Conservation (phyloP, 73 alveolate genomes). For the Paramecium octaurelia region DNA sequence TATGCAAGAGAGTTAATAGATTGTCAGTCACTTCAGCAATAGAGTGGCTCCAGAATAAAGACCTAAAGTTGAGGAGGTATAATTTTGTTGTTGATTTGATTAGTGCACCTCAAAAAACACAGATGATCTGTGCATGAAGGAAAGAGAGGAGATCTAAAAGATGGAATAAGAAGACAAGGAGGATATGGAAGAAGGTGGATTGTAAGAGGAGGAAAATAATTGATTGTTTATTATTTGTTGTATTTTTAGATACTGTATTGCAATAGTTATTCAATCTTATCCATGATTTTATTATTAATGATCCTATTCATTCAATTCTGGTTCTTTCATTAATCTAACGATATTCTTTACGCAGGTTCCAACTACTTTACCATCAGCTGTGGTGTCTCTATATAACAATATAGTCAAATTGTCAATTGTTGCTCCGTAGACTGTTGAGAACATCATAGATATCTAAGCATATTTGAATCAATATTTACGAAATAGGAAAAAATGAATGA, state of each 20-base stretch:
- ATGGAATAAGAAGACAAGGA: constrained; percentile 59
- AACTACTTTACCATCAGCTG: not conserved
- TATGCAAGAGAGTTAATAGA: constrained; percentile 39
- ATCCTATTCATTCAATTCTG: not conserved
- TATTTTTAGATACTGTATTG: not conserved
- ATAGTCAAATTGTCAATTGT: not conserved
- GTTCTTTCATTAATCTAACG: not conserved
- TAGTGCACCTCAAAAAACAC: constrained; percentile 44
- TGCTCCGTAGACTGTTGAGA: constrained; percentile 3
- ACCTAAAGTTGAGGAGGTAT: constrained; percentile 46
- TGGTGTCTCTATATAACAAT: not conserved
- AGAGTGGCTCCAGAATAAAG: constrained; percentile 41
- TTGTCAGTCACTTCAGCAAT: constrained; percentile 20
- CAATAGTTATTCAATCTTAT: not conserved
- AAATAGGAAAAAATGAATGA: not conserved
- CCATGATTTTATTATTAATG: not conserved
- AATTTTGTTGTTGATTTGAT: not conserved
- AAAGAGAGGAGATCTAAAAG: constrained; percentile 47
- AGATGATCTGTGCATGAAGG: constrained; percentile 33
- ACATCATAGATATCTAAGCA: not conserved
- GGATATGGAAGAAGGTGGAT: constrained; percentile 11
- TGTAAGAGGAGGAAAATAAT: not conserved
- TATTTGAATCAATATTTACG: not conserved
- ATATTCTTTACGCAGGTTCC: not conserved
- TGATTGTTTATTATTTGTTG: not conserved